Base-by-base conservation (phyloP, 2,329 filamentous ascomycete genomes). In the Colletotrichum plurivorum region DNA sequence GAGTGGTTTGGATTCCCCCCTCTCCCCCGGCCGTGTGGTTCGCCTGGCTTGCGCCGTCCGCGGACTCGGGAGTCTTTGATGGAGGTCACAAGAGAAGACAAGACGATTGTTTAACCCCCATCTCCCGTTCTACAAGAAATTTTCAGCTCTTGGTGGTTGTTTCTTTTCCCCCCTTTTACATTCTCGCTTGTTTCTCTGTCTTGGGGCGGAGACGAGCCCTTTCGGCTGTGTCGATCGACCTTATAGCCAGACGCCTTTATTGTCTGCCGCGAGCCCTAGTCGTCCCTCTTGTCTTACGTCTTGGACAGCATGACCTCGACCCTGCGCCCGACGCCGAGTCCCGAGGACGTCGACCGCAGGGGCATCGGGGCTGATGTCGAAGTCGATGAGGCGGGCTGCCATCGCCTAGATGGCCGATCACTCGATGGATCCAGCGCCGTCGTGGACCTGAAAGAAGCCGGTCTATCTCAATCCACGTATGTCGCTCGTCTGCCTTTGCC, bases 301-400 rank as follows among this genome's bases (percentile, higher is more conserved):
- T 36, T 16, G 31, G 31, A 36, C 49, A 55, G 20, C 6, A 65
- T 69, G 61, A 20, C 39, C 39, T n/a, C 18, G 7, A 15, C 16
- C 18, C 7, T 16, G 43, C 20, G 43, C 20, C 18, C 48, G 39
- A 39, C 53, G 12, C 60, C 53, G 15, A 51, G 27, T 41, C 55
- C 56, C n/a, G 54, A 69, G 1, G 20, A 51, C 27, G 22, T 65
- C 54, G 54, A 54, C 6, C 51, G 54, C 20, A 45, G 51, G 63
- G 61, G 54, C 13, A 69, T 69, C 43, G 61, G 66, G 13, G 22
- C 22, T 48, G 43, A 45, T 22, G 20, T 56, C 16, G 66, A 59
- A 13, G 15, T 59, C 16, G 43, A 58, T 18, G 41, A 20, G 36
- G 5, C 18, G 15, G 41, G 22, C 7, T 43, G 45, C 16, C 20